Evolutionary conservation across 306 rosid species (phyloP).

Genomic region (Gynostemma pentaphyllum): DNA sequence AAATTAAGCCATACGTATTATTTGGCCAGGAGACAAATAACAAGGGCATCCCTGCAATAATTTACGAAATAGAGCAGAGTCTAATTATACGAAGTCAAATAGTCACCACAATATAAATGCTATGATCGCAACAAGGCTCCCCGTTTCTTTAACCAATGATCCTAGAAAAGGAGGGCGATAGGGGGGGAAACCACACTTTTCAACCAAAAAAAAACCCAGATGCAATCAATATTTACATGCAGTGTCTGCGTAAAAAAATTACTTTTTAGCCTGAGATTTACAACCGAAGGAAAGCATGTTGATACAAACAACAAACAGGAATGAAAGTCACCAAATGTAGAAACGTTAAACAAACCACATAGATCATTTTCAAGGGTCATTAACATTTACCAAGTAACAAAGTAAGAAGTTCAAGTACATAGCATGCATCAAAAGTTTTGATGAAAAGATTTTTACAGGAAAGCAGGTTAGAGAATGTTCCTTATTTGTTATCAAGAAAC

Average conservation of each 20-base stretch:
- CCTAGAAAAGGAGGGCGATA: background rate
- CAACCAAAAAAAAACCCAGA: background rate
- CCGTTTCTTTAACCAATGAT: background rate
- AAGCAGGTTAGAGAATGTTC: background rate
- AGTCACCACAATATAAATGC: background rate
- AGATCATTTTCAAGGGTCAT: background rate
- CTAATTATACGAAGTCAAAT: background rate
- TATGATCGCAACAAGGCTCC: background rate
- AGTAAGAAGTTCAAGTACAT: background rate
- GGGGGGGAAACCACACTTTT: background rate
- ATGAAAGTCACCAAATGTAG: background rate
- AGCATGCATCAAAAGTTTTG: background rate
- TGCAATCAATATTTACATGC: background rate
- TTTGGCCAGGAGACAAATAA: background rate
- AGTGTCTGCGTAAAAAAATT: background rate
- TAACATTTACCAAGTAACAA: background rate
- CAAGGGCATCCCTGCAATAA: background rate
- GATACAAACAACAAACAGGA: background rate
- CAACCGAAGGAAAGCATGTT: background rate
- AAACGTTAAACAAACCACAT: background rate
- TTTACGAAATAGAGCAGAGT: background rate
- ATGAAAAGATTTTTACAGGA: background rate
- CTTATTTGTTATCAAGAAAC: background rate
- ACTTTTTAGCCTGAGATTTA: background rate
- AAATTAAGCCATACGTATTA: background rate